These are phyloP conservation scores for Clonostachys byssicola DNA, from an alignment of 2,329 filamentous ascomycete species.

Conservation along the genomic window DNA sequence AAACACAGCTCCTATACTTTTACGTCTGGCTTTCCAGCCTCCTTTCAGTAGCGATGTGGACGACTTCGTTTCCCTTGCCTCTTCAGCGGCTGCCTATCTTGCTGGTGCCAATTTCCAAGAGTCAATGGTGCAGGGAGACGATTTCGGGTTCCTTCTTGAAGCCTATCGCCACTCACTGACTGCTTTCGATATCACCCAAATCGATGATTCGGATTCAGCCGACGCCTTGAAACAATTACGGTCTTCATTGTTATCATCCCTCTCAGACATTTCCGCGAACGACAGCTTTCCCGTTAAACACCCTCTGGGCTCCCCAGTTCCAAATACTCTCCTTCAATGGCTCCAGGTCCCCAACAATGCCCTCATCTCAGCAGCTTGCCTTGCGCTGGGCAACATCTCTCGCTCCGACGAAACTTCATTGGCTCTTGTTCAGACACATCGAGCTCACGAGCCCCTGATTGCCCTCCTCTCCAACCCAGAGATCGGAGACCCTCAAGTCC, in stretches of 20 bases:
- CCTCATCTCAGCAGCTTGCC: conserved; percentile 54
- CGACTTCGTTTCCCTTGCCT: conserved; percentile 46
- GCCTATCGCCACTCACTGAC: conserved; percentile 44
- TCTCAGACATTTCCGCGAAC: conserved; percentile 49
- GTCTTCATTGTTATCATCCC: conserved; percentile 41
- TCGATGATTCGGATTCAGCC: conserved; percentile 39
- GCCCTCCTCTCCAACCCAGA: conserved; percentile 33
- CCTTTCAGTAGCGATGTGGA: conserved; percentile 41
- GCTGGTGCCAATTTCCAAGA: conserved; percentile 47
- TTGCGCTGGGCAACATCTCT: conserved; percentile 58
- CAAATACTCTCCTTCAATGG: conserved; percentile 41
- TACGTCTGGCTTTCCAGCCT: conserved; percentile 39
- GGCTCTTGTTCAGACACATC: conserved; percentile 38
- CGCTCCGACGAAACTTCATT: conserved; percentile 51
- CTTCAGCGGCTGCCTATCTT: conserved; percentile 52
- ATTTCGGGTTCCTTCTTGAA: conserved; percentile 36
- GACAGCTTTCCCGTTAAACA: conserved; percentile 37
- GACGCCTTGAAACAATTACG: conserved; percentile 42
- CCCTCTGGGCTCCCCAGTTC: conserved; percentile 34
- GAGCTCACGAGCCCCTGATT: conserved; percentile 38
- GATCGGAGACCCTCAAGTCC: conserved; percentile 41
- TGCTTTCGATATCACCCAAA: conserved; percentile 27
- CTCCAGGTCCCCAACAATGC: conserved; percentile 29
- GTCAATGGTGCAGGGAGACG: conserved; percentile 31
- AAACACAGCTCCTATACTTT: conserved; percentile 40